Percentiles rank a stretch among this genome's conserved stretches.
These are phyloP conservation scores for Pseudopithomyces maydicus DNA, from an alignment of 2,329 filamentous ascomycete species.

Conservation along the genomic window DNA sequence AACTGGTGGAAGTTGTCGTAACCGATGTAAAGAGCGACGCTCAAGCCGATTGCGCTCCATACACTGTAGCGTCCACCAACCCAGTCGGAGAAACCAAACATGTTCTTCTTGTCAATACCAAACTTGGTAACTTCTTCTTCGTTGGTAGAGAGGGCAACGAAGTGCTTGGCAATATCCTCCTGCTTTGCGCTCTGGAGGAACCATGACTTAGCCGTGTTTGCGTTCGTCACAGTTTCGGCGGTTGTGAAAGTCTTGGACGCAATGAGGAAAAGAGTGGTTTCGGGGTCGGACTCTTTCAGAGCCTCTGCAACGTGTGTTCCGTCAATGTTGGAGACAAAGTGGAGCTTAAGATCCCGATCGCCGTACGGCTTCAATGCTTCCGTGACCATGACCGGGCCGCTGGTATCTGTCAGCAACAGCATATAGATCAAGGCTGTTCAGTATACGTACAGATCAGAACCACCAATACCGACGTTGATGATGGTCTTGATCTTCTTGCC, in stretches of 20 bases:
- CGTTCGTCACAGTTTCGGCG: slow-evolving; percentile 95
- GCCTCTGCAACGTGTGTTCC: slow-evolving; percentile 97
- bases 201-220: slow-evolving; percentile 96
- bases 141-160: slow-evolving; percentile 97
- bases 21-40: slow-evolving; percentile 91
- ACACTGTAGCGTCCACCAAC: slow-evolving; percentile 98
- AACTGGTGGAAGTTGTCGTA: slow-evolving; percentile 98
- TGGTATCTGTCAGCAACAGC: slow-evolving; percentile 30
- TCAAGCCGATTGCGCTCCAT: slow-evolving; percentile 97
- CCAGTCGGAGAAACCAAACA: slow-evolving; percentile 99
- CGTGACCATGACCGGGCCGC: slow-evolving; percentile 97
- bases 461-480: slow-evolving; percentile 96
- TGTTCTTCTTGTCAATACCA: slow-evolving; percentile 97
- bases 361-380: slow-evolving; percentile 97
- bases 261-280: slow-evolving; percentile 98
- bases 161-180: slow-evolving; percentile 89
- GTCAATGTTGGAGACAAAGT: slow-evolving; percentile 99
- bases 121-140: slow-evolving; percentile 96
- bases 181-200: slow-evolving; percentile 89
- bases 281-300: slow-evolving; percentile 83
- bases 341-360: slow-evolving; percentile 81
- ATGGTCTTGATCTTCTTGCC: slow-evolving; percentile 98
- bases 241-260: slow-evolving; percentile 99
- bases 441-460: slow-evolving; percentile 86
- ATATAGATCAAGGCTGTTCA: neutral